A percentile compares a stretch with the other conserved stretches of the same genome.
Conservation (phyloP, 2,329 filamentous ascomycete species). For the Exophiala sp. region DNA sequence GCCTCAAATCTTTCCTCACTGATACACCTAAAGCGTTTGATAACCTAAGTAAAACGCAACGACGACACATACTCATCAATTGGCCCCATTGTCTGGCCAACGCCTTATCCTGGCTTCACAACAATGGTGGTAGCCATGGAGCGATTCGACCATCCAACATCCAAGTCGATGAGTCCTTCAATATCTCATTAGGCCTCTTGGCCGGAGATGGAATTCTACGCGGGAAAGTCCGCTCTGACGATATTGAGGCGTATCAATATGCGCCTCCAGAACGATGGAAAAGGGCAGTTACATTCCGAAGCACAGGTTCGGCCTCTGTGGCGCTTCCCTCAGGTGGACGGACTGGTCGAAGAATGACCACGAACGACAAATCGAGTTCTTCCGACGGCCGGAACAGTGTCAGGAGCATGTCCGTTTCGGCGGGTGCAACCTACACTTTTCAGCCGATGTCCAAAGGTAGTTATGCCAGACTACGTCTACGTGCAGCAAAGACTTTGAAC, state of each 20-base stretch:
- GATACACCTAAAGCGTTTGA: conserved; percentile 43
- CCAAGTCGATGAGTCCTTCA: conserved; percentile 53
- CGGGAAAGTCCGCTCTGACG: conserved; percentile 50
- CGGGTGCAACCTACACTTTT: conserved; percentile 18
- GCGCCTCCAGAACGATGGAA: conserved; percentile 55
- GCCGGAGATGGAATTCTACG: conserved; percentile 55
- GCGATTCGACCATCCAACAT: conserved; percentile 60
- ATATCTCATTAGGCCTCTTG: conserved; percentile 57
- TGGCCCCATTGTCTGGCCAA: conserved; percentile 53
- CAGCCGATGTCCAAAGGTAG: conserved; percentile 19
- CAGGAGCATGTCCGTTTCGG: conserved; percentile 27
- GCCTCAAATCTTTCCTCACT: conserved; percentile 41
- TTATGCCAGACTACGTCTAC: conserved; percentile 20
- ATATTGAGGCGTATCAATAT: conserved; percentile 58
- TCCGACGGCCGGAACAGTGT: conserved; percentile 7
- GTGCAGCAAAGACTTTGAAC: conserved; percentile 9
- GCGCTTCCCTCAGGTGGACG: conserved; percentile 41
- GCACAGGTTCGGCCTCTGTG: conserved; percentile 31
- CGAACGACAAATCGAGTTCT: conserved; percentile 2
- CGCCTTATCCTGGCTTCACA: conserved; percentile 56
- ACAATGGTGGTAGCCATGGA: conserved; percentile 53
- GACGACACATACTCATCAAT: conserved; percentile 41
- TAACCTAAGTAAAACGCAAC: conserved; percentile 39
- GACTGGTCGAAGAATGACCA: conserved; percentile 33
- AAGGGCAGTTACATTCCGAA: conserved; percentile 37